Percentiles rank a stretch among this genome's conserved stretches.
These are phyloP conservation scores for Zymoseptoria ardabiliae DNA, from an alignment of 2,329 filamentous ascomycete genomes.

Conservation along the genomic window DNA sequence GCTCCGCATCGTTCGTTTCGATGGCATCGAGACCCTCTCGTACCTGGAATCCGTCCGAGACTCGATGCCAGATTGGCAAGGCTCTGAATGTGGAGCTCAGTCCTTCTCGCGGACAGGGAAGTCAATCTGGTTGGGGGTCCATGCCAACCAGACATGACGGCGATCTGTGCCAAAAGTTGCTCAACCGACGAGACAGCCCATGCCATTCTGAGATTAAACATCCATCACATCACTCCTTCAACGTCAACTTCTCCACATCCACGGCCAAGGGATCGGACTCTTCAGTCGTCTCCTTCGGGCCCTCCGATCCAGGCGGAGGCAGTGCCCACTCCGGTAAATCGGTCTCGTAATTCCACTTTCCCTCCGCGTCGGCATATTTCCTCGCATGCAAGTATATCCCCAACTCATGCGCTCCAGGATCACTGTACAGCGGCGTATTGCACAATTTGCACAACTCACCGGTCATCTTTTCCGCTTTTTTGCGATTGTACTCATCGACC, in stretches of 20 bases:
- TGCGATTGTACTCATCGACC: slow-evolving; percentile 81
- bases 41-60: neutral
- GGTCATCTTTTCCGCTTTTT: slow-evolving; percentile 88
- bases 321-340: slow-evolving; percentile 79
- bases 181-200: neutral
- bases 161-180: neutral
- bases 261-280: slow-evolving; percentile 42
- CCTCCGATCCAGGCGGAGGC: slow-evolving; percentile 64
- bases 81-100: neutral
- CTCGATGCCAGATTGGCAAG: neutral
- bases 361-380: slow-evolving; percentile 76
- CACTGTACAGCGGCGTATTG: slow-evolving; percentile 82
- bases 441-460: slow-evolving; percentile 75
- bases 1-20: neutral
- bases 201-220: neutral
- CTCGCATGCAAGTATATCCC: slow-evolving; percentile 90
- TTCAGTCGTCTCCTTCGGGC: slow-evolving; percentile 58
- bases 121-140: neutral
- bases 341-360: slow-evolving; percentile 81
- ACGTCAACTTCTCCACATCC: slow-evolving; percentile 35
- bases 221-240: slow-evolving; percentile 6
- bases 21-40: neutral
- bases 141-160: neutral
- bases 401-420: slow-evolving; percentile 83
- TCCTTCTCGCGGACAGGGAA: neutral